Percentiles rank a stretch among this genome's conserved stretches.
Evolutionary conservation across 2,329 filamentous ascomycete species (phyloP).

Genomic region (Hortaea sp.): DNA sequence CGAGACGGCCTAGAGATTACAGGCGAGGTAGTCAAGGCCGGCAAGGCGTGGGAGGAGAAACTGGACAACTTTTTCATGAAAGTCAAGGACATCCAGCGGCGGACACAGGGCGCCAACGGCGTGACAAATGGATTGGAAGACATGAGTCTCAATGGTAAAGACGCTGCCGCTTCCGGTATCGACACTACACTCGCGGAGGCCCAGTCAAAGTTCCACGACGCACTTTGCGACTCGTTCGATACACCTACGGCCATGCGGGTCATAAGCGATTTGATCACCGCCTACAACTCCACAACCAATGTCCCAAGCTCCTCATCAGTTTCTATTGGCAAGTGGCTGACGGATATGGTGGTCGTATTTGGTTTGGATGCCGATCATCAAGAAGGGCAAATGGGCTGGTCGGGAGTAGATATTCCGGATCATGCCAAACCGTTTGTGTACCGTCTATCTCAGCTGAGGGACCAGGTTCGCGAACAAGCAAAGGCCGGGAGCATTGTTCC

Average conservation of each 20-base stretch:
- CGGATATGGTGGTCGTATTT: slow-evolving; percentile 72
- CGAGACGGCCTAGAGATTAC: slow-evolving; percentile 87
- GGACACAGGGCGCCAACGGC: slow-evolving; percentile 1
- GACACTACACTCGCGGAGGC: slow-evolving; percentile 41
- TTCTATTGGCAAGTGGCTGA: slow-evolving; percentile 65
- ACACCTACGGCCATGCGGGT: slow-evolving; percentile 68
- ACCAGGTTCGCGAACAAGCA: slow-evolving; percentile 47
- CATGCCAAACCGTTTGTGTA: slow-evolving; percentile 52
- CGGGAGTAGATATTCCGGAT: slow-evolving; percentile 52
- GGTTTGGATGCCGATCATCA: slow-evolving; percentile 57
- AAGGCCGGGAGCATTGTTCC: slow-evolving; percentile 33
- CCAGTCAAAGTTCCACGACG: slow-evolving; percentile 49
- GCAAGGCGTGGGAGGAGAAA: slow-evolving; percentile 69
- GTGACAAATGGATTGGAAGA: slow-evolving; percentile 8
- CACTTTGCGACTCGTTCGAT: slow-evolving; percentile 77
- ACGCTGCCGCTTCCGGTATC: slow-evolving; percentile 13
- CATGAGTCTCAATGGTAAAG: slow-evolving; percentile 1
- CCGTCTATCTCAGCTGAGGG: slow-evolving; percentile 47
- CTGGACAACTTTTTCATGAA: slow-evolving; percentile 62
- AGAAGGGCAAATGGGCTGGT: slow-evolving; percentile 48
- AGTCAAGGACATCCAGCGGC: slow-evolving; percentile 37
- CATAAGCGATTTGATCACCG: slow-evolving; percentile 68
- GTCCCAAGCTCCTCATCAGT: slow-evolving; percentile 40
- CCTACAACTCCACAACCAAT: slow-evolving; percentile 53
- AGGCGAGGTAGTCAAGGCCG: slow-evolving; percentile 62